A percentile compares a stretch with the other conserved stretches of the same genome.
These are phyloP conservation scores for Blepharisma stoltei DNA, from an alignment of 73 alveolate genomes.

Conservation along the genomic window DNA sequence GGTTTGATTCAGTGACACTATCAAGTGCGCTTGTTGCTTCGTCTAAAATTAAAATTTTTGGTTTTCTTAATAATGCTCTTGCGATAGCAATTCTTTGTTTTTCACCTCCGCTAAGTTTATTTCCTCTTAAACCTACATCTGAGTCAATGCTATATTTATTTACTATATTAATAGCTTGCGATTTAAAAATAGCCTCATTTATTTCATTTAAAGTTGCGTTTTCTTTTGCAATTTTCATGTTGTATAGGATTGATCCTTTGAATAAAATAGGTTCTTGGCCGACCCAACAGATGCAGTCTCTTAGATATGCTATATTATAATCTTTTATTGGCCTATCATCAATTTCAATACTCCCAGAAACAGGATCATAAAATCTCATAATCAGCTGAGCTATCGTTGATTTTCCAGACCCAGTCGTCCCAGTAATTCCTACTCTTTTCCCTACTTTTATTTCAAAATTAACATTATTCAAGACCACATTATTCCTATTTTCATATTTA, in stretches of 20 bases:
- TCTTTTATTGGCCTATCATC: conserved; percentile 66
- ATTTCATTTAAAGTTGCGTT: conserved; percentile 66
- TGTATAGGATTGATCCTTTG: conserved; percentile 56
- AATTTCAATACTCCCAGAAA: conserved; percentile 72
- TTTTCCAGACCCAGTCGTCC: conserved; percentile 75
- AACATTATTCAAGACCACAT: conserved; percentile 47
- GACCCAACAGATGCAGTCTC: conserved; percentile 44
- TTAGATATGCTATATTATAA: neutral
- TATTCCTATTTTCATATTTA: conserved; percentile 55
- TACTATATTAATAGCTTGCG: conserved; percentile 59
- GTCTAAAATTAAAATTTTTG: conserved; percentile 48
- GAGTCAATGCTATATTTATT: conserved; percentile 34
- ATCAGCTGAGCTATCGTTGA: conserved; percentile 86
- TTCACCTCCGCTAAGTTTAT: conserved; percentile 60
- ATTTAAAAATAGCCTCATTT: conserved; percentile 57
- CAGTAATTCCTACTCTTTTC: conserved; percentile 59
- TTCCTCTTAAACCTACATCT: conserved; percentile 49
- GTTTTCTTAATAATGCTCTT: conserved; percentile 57
- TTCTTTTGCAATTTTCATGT: conserved; percentile 53
- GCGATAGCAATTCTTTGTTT: conserved; percentile 66
- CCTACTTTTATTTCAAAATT: conserved; percentile 37
- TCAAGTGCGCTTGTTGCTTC: conserved; percentile 63
- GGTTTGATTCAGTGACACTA: conserved; percentile 43
- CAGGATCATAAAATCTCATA: conserved; percentile 93
- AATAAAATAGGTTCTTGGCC: conserved; percentile 85